A percentile compares a stretch with the other conserved stretches of the same genome.
Conservation (phyloP, 805 yeast genomes). For the Saccharomycopsis malanga region DNA sequence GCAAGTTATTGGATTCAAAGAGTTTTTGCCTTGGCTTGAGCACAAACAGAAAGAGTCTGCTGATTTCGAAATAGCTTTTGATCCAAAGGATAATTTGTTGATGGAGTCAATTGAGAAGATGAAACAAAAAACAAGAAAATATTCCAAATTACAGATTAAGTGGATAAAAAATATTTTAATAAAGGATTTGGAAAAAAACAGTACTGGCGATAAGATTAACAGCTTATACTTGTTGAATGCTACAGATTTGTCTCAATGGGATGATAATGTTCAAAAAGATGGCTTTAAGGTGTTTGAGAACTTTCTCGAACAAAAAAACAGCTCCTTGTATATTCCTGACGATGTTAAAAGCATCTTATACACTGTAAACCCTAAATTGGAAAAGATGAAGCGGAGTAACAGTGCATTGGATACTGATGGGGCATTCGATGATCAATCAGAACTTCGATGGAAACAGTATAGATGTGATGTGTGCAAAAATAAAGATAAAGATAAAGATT, state of each 20-base stretch:
- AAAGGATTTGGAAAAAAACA: slow-evolving; percentile 39
- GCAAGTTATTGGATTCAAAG: slow-evolving; percentile 94
- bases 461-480: slow-evolving; percentile 61
- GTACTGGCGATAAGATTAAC: neutral
- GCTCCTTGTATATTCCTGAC: neutral
- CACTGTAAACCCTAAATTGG: neutral
- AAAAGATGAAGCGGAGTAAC: neutral
- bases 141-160: slow-evolving; percentile 81
- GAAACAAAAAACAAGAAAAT: slow-evolving; percentile 79
- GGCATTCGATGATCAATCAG: neutral
- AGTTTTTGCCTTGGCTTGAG: slow-evolving; percentile 66
- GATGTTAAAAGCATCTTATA: slow-evolving; percentile 3
- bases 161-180: slow-evolving; percentile 77
- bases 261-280: slow-evolving; percentile 42
- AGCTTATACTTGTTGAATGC: slow-evolving; percentile 66
- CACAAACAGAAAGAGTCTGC: neutral
- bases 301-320: slow-evolving; percentile 23
- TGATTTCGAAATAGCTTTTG: neutral
- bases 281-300: slow-evolving; percentile 44
- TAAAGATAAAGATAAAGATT: slow-evolving; percentile 42
- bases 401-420: neutral
- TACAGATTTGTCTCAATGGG: slow-evolving; percentile 61
- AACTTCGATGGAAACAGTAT: slow-evolving; percentile 55
- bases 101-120: slow-evolving; percentile 51
- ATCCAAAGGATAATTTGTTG: neutral